phyloP scores from a whole-genome alignment of 1,284 basidiomycete genomes.

The Austropuccinia psidii region DNA sequence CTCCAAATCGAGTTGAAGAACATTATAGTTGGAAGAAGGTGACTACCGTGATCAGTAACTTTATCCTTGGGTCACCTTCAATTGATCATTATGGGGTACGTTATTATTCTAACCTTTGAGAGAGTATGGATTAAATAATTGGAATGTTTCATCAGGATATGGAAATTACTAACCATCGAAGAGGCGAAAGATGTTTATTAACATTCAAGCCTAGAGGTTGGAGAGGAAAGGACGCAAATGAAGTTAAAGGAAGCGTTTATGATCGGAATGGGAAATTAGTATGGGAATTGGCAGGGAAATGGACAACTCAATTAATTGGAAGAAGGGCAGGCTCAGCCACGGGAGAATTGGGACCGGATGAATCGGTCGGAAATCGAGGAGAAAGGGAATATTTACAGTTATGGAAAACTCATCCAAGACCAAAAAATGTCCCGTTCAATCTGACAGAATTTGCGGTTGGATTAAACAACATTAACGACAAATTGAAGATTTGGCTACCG shows the following conservation, averaged over 20 bases:
- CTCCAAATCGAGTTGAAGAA: slow-evolving; percentile 58
- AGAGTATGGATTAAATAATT: background rate
- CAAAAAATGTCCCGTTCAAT: slow-evolving; percentile 70
- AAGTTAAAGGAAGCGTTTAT: slow-evolving; percentile 78
- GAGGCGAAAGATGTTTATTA: slow-evolving; percentile 76
- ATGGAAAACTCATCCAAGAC: slow-evolving; percentile 80
- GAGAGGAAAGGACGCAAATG: slow-evolving; percentile 82
- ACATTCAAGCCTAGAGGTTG: slow-evolving; percentile 96
- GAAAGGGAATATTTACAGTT: slow-evolving; percentile 66
- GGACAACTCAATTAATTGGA: slow-evolving; percentile 90
- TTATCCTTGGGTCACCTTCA: slow-evolving; percentile 82
- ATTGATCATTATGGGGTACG: slow-evolving; percentile 87
- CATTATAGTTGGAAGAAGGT: slow-evolving; percentile 95
- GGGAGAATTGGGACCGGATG: slow-evolving; percentile 68
- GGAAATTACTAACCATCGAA: slow-evolving; percentile 84
- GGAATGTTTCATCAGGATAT: slow-evolving; percentile 54
- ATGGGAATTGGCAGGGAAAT: slow-evolving; percentile 90
- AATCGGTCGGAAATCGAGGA: slow-evolving; percentile 43
- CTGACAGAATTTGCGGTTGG: slow-evolving; percentile 90
- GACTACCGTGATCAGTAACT: slow-evolving; percentile 84
- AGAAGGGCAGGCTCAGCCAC: slow-evolving; percentile 56
- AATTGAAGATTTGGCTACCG: slow-evolving; percentile 65
- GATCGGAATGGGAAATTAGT: slow-evolving; percentile 60
- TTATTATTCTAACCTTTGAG: background rate
- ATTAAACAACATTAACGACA: slow-evolving; percentile 68